Percentiles rank a stretch among this genome's conserved stretches.
Conservation (phyloP, 2,329 filamentous ascomycete species). For the Trichothecium roseum region DNA sequence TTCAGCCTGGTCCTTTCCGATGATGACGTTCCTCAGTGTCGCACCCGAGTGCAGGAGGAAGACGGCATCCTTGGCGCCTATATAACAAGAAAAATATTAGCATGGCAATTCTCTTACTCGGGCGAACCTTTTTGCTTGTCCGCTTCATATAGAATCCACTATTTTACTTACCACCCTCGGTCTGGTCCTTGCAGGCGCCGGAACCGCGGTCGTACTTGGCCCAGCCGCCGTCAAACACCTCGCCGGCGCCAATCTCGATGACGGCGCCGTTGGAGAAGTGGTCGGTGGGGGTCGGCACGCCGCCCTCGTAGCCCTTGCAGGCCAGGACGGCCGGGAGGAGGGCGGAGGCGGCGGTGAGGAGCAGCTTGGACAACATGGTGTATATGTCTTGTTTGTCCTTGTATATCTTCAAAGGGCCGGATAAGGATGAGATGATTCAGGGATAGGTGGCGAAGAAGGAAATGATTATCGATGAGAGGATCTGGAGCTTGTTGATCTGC, state of each 20-base stretch:
- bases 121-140: neutral
- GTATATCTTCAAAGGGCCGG: no score
- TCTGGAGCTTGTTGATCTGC: no score
- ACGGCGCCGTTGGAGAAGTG: slow-evolving; percentile 16
- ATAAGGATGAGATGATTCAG: no score
- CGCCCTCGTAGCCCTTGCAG: slow-evolving; percentile 16
- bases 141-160: neutral
- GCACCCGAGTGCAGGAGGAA: slow-evolving; percentile 26
- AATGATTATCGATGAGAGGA: no score
- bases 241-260: slow-evolving; percentile 19
- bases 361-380: no score
- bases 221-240: slow-evolving; percentile 21
- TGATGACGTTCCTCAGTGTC: slow-evolving; percentile 31
- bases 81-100: slow-evolving; percentile 1
- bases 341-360: no score
- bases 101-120: neutral
- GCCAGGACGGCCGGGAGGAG: slow-evolving; percentile 12
- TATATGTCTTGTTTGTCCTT: no score
- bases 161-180: slow-evolving; percentile 21
- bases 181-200: slow-evolving; percentile 27
- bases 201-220: slow-evolving; percentile 24
- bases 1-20: slow-evolving; percentile 29
- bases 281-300: slow-evolving; percentile 15
- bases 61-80: slow-evolving; percentile 28
- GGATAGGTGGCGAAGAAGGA: no score